A percentile compares a stretch with the other conserved stretches of the same genome.
These are phyloP conservation scores for Phytopythium mirpurense DNA, from an alignment of 352 stramenopile species.

Conservation along the genomic window DNA sequence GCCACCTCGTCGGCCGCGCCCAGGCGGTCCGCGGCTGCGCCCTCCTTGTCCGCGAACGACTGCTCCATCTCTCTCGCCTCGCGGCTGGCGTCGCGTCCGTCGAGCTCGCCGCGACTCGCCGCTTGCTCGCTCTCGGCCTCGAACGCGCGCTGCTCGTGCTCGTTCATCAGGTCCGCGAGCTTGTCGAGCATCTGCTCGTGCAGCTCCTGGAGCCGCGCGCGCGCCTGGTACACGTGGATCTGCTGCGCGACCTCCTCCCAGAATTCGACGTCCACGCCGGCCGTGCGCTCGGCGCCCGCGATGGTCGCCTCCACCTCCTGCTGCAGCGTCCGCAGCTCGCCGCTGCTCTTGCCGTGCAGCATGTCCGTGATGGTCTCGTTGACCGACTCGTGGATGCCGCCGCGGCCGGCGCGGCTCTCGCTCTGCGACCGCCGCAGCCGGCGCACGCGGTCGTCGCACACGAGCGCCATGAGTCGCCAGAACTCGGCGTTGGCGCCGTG, in stretches of 20 bases:
- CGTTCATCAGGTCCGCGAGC: conserved; percentile 89
- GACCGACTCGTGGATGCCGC: conserved; percentile 83
- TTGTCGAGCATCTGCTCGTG: conserved; percentile 94
- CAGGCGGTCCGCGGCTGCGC: conserved; percentile 65
- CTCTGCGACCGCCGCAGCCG: conserved; percentile 52
- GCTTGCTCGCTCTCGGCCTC: conserved; percentile 25
- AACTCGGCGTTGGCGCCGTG: conserved; percentile 72
- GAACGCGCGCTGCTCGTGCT: conserved; percentile 46
- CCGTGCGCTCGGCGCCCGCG: conserved; percentile 35
- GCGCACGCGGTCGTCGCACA: conserved; percentile 75
- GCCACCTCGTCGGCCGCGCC: conserved; percentile 90
- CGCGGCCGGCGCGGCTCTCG: conserved; percentile 60
- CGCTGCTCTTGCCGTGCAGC: conserved; percentile 73
- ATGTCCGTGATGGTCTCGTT: conserved; percentile 88
- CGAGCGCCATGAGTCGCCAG: conserved; percentile 77
- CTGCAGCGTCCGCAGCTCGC: conserved; percentile 42
- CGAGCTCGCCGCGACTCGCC: conserved; percentile 19
- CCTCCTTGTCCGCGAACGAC: conserved; percentile 48
- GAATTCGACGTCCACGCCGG: conserved; percentile 90
- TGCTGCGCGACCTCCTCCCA: conserved; percentile 92
- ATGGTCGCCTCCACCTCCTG: conserved; percentile 69
- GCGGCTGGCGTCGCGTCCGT: conserved; percentile 54
- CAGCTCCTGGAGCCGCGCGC: conserved; percentile 81
- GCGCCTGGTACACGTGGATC: conserved; percentile 90
- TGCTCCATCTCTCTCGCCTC: conserved; percentile 64